Conservation (phyloP, 306 rosid species). For the Ochetophila trinervis region DNA sequence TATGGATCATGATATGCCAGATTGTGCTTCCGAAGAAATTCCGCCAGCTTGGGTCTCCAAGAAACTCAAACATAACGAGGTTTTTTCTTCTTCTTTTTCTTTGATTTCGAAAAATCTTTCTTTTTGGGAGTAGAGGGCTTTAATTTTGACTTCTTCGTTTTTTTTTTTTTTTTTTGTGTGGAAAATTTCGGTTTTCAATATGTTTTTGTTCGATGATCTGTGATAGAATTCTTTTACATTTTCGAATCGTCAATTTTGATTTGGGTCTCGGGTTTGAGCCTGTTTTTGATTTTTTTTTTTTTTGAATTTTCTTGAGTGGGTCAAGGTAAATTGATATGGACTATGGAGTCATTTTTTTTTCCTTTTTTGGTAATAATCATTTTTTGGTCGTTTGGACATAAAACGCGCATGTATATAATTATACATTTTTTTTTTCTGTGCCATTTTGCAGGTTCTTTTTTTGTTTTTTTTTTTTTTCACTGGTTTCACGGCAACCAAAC, state of each 20-base stretch:
- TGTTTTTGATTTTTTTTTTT: neutral
- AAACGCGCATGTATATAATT: no score
- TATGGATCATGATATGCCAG: constrained; percentile 41
- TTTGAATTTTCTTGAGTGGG: neutral
- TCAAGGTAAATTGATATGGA: neutral
- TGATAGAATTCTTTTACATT: neutral
- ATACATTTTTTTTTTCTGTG: no score
- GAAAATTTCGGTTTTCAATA: neutral
- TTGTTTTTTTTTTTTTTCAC: no score
- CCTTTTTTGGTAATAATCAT: no score
- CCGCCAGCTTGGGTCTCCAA: constrained; percentile 26
- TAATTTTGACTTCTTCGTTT: neutral
- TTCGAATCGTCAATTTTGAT: neutral
- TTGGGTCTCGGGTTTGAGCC: neutral
- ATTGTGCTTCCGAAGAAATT: constrained; percentile 13
- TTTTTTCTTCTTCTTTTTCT: neutral
- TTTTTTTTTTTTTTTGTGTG: neutral
- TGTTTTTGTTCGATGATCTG: neutral
- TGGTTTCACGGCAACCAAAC: no score
- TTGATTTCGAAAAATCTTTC: neutral
- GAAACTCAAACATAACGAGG: constrained; percentile 51
- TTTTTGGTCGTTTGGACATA: no score
- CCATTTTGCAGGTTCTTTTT: no score
- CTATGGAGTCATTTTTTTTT: no score
- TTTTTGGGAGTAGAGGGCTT: neutral